Evolutionary conservation across 2,329 filamentous ascomycete species (phyloP).

Genomic region (Emmonsia crescens): DNA sequence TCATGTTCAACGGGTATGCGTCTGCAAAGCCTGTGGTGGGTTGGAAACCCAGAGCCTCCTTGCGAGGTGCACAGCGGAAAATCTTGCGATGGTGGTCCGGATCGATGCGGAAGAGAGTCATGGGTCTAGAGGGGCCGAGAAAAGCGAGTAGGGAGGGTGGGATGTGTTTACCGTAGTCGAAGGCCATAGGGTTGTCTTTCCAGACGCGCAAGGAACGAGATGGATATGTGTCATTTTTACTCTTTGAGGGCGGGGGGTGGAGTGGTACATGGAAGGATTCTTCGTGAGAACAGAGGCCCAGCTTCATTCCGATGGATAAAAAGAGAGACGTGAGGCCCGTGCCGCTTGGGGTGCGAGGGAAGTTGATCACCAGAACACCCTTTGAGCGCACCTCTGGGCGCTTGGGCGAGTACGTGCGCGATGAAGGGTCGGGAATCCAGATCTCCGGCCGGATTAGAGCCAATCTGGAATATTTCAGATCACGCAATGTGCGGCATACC

Average conservation of each 20-base stretch:
- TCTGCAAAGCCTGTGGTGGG: conserved; percentile 47
- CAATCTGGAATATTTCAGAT: conserved; percentile 46
- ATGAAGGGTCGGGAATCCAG: conserved; percentile 45
- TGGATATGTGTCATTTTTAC: conserved; percentile 30
- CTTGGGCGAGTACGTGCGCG: conserved; percentile 31
- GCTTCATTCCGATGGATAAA: conserved; percentile 20
- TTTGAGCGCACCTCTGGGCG: conserved; percentile 40
- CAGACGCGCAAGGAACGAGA: conserved; percentile 42
- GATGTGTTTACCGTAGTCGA: conserved; percentile 31
- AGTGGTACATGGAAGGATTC: conserved; percentile 44
- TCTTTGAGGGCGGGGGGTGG: conserved; percentile 29
- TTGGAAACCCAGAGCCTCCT: conserved; percentile 42
- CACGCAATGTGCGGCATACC: conserved; percentile 34
- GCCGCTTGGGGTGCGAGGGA: conserved; percentile 21
- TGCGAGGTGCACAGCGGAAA: conserved; percentile 43
- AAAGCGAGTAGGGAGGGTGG: conserved; percentile 41
- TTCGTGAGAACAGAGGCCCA: conserved; percentile 25
- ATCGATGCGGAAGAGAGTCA: conserved; percentile 46
- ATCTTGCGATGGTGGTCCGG: conserved; percentile 38
- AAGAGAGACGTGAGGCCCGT: conserved; percentile 7
- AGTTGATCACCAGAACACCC: conserved; percentile 45
- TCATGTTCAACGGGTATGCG: conserved; percentile 47
- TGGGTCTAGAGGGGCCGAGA: conserved; percentile 34
- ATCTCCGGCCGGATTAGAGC: conserved; percentile 56
- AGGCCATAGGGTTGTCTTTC: conserved; percentile 40